Percentiles rank a stretch among this genome's conserved stretches.
Conservation (phyloP, 129 eudicot species). For the Arctium lappa region DNA sequence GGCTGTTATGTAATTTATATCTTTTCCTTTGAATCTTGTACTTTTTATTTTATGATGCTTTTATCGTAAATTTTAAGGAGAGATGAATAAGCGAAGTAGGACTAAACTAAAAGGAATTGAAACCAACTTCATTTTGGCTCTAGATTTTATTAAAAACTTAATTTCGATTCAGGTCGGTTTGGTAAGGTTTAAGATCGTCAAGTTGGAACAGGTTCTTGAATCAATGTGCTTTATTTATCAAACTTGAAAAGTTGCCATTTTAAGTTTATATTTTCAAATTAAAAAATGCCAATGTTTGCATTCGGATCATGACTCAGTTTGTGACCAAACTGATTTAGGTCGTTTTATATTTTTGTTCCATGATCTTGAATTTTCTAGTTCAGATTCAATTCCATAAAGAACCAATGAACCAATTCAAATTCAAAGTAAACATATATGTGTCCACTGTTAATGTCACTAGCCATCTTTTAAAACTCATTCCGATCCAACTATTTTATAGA, state of each 20-base stretch:
- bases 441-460: not conserved
- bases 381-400: not conserved
- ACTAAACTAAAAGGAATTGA: not conserved
- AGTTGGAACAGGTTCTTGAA: not conserved
- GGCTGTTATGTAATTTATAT: not conserved
- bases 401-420: not conserved
- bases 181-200: not conserved
- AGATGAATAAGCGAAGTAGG: not conserved
- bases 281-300: not conserved
- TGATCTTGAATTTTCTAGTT: not conserved
- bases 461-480: no score
- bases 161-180: not conserved
- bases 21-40: not conserved
- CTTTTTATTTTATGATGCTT: not conserved
- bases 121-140: not conserved
- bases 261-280: not conserved
- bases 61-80: not conserved
- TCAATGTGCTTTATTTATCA: not conserved
- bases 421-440: not conserved
- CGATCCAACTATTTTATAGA: no score
- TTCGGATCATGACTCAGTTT: not conserved
- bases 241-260: not conserved
- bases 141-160: not conserved
- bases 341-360: no score
- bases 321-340: no score